Evolutionary conservation across 2,329 filamentous ascomycete species (phyloP), one percentile per base, ranked within the genome.

Genomic region (Fusarium sp.): DNA sequence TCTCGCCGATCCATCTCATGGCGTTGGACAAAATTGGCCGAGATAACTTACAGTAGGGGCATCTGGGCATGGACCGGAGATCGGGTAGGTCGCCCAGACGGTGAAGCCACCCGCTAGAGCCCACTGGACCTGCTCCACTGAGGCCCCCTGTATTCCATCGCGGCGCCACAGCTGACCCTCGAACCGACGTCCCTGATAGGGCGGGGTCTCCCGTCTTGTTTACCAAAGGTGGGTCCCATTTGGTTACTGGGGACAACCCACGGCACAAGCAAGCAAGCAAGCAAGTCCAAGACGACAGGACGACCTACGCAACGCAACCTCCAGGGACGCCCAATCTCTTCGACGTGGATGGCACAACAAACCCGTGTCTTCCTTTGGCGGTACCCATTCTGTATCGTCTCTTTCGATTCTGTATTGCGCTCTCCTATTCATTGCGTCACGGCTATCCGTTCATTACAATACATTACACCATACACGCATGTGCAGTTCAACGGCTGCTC

Each of bases 201-300:
- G 66, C 57, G 73, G 70, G 70, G 73, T 62, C 41, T 64, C 39
- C 20, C 25, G 30, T 66, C 45, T 78, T 78, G 77, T 78, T 78
- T 79, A 78, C 77, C 59, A 8, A 16, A 50, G 23, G 75, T 78
- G 76, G 76, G 60, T 35, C 72, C 58, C 56, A 61, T 64, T 50
- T 78, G 73, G 76, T 77, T 77, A 68, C 71, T 73, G 65, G 75
- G 76, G 75, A 54, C 50, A 73, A 75, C 70, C 73, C 45, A 32
- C 70, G 45, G 63, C 50, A 54, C 43, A 48, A 48, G 43, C 74
- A 64, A 68, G 73, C 57, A 56, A 45, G 35, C 45, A 66, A 72
- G 57, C 41, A 35, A 50, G 32, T 30, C 45, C 48, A 50, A 72
- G 25, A 68, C 64, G 66, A 75, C 69, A 68, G 57, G 66, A 75